These are phyloP conservation scores for Aspergillus novofumigatus DNA, from an alignment of 2,329 filamentous ascomycete species.

Conservation along the genomic window DNA sequence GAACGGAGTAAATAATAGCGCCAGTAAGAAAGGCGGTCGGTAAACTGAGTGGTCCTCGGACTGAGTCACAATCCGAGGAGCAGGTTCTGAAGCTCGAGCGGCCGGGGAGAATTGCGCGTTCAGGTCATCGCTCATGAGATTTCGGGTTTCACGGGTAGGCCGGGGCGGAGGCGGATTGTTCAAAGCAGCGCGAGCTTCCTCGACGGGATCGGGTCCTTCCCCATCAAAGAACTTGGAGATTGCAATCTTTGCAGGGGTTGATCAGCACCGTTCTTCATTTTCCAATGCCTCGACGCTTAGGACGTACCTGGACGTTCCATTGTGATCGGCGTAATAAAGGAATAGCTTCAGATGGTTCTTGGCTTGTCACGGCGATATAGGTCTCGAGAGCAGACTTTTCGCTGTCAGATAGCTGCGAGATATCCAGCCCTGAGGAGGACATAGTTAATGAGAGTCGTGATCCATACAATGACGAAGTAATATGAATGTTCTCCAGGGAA, in stretches of 20 bases:
- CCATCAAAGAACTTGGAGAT: slow-evolving; percentile 98
- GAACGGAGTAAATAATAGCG: slow-evolving; percentile 76
- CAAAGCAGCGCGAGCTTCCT: slow-evolving; percentile 66
- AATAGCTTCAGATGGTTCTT: slow-evolving; percentile 71
- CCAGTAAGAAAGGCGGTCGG: slow-evolving; percentile 69
- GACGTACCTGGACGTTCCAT: slow-evolving; percentile 83
- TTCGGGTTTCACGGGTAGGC: slow-evolving; percentile 64
- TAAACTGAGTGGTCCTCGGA: slow-evolving; percentile 61
- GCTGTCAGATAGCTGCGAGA: slow-evolving; percentile 66
- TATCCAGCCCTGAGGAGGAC: slow-evolving; percentile 48
- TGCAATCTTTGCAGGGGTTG: slow-evolving; percentile 63
- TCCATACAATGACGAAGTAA: slow-evolving; percentile 15
- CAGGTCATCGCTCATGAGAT: slow-evolving; percentile 54
- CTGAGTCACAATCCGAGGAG: slow-evolving; percentile 79
- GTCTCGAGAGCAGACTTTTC: slow-evolving; percentile 85
- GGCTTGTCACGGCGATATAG: slow-evolving; percentile 82
- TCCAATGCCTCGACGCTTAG: neutral
- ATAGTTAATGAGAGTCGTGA: slow-evolving; percentile 28
- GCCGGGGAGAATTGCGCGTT: slow-evolving; percentile 27
- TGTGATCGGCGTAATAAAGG: slow-evolving; percentile 78
- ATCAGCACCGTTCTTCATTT: slow-evolving; percentile 1
- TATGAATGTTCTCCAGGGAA: neutral
- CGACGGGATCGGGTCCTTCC: slow-evolving; percentile 76
- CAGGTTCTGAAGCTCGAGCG: slow-evolving; percentile 56
- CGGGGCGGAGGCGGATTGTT: slow-evolving; percentile 57